Evolutionary conservation across 2,329 filamentous ascomycete genomes (phyloP).

Genomic region (Fusarium mangiferae): DNA sequence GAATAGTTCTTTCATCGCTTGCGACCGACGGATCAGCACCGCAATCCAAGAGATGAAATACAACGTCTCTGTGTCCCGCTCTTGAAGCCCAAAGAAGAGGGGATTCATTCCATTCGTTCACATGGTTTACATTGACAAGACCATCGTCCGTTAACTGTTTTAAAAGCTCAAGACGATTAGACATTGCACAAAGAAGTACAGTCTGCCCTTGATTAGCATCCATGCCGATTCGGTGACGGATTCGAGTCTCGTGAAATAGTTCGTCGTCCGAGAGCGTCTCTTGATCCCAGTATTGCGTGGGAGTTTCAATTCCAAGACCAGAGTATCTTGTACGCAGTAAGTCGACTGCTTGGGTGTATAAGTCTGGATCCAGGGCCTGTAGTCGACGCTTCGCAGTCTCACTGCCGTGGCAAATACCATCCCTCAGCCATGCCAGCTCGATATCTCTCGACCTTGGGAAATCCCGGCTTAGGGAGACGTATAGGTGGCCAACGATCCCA

Average conservation of each 20-base stretch:
- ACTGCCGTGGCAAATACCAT: background rate
- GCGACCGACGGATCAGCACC: background rate
- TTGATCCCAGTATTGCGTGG: background rate
- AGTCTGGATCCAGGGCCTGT: background rate
- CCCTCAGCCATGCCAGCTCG: background rate
- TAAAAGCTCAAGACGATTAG: background rate
- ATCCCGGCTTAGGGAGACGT: fast-evolving
- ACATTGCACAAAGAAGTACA: background rate
- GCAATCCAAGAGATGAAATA: background rate
- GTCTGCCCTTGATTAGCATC: background rate
- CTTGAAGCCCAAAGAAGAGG: background rate
- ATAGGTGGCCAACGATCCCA: background rate
- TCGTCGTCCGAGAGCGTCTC: background rate
- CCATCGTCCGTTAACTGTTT: background rate
- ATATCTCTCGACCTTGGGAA: background rate
- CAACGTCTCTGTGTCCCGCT: background rate
- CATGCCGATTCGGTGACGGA: background rate
- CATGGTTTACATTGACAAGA: background rate
- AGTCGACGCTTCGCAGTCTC: background rate
- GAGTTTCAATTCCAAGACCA: background rate
- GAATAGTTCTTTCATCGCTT: background rate
- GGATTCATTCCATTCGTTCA: background rate
- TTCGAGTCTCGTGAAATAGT: background rate
- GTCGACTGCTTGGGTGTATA: too few species aligned
- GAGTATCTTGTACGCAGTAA: background rate